A percentile compares a stretch with the other conserved stretches of the same genome.
phyloP scores from a whole-genome alignment of 2,329 filamentous ascomycete genomes.

The Magnaporthiopsis poae region DNA sequence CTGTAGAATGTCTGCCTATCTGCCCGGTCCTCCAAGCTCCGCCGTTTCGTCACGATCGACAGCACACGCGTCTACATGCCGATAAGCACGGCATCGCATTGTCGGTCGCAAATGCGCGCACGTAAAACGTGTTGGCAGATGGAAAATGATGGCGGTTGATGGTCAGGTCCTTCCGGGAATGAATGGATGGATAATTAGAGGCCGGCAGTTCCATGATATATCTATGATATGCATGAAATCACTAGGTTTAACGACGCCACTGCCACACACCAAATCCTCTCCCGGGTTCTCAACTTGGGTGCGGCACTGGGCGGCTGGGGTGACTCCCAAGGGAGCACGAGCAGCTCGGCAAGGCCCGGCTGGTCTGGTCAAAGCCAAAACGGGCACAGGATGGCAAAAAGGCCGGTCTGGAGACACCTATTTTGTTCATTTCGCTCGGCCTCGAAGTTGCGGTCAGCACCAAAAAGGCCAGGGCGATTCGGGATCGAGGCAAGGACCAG shows the following conservation, averaged over 20 bases:
- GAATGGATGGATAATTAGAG: background rate
- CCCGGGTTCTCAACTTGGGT: background rate
- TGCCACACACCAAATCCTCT: too few relatives aligned
- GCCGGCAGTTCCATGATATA: background rate
- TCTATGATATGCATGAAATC: background rate
- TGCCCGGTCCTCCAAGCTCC: too few relatives aligned
- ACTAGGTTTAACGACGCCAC: background rate
- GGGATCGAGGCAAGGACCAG: background rate
- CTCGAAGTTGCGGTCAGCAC: background rate
- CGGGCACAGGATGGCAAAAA: background rate
- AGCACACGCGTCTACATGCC: background rate
- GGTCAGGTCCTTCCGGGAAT: background rate
- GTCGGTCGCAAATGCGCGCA: background rate
- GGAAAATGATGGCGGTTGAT: background rate
- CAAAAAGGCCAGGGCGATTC: background rate
- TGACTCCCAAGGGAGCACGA: background rate
- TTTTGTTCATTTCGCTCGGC: background rate
- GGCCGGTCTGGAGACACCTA: background rate
- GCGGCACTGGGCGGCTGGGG: background rate
- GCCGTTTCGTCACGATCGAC: too few relatives aligned
- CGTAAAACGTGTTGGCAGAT: background rate
- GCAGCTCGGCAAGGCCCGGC: background rate
- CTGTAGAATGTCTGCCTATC: too few relatives aligned
- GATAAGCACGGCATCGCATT: background rate
- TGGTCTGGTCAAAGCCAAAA: background rate